A percentile compares a stretch with the other conserved stretches of the same genome.
Conservation (phyloP, 2,329 filamentous ascomycete species). For the Fusarium redolens region DNA sequence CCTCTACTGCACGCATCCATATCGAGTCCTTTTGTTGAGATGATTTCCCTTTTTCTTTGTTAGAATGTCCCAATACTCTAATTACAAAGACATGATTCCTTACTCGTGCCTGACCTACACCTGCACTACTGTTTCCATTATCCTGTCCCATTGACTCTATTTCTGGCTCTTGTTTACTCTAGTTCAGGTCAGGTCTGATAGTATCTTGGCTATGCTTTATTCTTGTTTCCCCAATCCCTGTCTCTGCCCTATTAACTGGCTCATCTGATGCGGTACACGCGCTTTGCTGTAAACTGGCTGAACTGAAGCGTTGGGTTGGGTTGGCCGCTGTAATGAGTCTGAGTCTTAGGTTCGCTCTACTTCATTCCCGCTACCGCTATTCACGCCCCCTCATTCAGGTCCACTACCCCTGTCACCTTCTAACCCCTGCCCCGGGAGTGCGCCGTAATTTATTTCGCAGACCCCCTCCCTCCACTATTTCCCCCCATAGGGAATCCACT, state of each 20-base stretch:
- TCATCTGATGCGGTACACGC: conserved; percentile 18
- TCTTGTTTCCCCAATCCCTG: conserved; percentile 27
- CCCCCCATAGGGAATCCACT: conserved; percentile 33
- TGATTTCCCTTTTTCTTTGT: conserved; percentile 29
- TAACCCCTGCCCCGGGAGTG: conserved; percentile 33
- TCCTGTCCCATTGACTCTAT: conserved; percentile 27
- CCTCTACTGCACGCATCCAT: background rate
- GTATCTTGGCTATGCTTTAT: conserved; percentile 22
- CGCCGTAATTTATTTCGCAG: conserved; percentile 14
- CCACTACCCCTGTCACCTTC: conserved; percentile 21
- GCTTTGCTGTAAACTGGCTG: conserved; percentile 6
- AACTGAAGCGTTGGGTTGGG: conserved; percentile 37
- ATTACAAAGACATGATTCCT: conserved; percentile 12
- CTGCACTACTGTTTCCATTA: conserved; percentile 30
- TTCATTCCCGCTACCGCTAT: conserved; percentile 29
- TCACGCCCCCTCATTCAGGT: conserved; percentile 31
- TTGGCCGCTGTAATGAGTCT: conserved; percentile 35
- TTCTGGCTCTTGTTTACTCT: conserved; percentile 28
- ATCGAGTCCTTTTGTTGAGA: background rate
- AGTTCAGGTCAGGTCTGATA: conserved; percentile 18
- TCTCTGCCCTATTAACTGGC: background rate
- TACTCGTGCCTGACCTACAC: background rate
- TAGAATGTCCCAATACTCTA: conserved; percentile 2
- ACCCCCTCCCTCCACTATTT: conserved; percentile 18
- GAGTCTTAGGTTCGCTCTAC: background rate